phyloP scores from a whole-genome alignment of 2,329 filamentous ascomycete species.

The Myriosclerotinia duriaeana region DNA sequence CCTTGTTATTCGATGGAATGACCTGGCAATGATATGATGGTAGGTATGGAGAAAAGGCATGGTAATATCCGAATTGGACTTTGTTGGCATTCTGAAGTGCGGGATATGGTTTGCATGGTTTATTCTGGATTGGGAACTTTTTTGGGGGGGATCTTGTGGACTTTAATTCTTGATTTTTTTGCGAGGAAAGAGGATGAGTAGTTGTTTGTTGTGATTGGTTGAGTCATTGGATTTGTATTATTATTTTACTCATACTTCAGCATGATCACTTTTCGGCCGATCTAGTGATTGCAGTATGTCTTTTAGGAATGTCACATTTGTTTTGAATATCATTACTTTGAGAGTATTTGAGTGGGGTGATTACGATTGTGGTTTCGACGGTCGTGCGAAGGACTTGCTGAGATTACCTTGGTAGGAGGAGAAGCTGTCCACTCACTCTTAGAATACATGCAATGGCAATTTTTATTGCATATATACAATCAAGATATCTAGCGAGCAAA shows the following conservation, averaged over 20 bases:
- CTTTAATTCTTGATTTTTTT: background rate
- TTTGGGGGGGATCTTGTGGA: background rate
- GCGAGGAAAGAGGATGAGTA: background rate
- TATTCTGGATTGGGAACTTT: background rate
- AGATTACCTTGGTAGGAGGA: no score
- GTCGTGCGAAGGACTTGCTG: no score
- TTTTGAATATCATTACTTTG: background rate
- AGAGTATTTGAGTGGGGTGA: no score
- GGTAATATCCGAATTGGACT: background rate
- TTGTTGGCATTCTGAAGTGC: background rate
- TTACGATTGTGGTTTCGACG: background rate
- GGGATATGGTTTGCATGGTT: conserved; percentile 2
- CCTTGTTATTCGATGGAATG: background rate
- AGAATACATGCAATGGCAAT: no score
- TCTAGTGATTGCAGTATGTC: background rate
- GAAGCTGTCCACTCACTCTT: no score
- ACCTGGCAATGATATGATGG: conserved; percentile 2
- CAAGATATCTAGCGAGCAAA: no score
- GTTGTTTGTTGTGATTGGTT: background rate
- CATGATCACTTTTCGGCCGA: conserved; percentile 14
- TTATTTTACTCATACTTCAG: background rate
- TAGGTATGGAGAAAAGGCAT: background rate
- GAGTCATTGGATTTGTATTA: background rate
- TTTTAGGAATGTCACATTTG: background rate
- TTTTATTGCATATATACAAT: no score